Conservation (phyloP, 805 yeast genomes). For the Metschnikowia amazonensis region DNA sequence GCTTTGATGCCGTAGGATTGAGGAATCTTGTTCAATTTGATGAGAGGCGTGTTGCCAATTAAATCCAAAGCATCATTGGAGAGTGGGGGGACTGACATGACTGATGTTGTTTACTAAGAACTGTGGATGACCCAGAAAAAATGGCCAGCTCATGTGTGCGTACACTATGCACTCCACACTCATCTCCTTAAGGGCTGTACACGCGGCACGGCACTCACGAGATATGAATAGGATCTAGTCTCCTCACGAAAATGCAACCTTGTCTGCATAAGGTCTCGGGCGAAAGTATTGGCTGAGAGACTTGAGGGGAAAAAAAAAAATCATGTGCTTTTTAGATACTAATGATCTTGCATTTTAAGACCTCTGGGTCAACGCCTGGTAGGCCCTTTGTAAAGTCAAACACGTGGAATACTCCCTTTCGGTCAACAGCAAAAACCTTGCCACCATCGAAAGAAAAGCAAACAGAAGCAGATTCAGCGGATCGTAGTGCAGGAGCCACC, state of each 20-base stretch:
- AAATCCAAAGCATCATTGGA: slow-evolving; percentile 60
- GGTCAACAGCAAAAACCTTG: slow-evolving; percentile 66
- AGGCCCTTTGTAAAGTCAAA: slow-evolving; percentile 87
- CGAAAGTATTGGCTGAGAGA: too few relatives aligned
- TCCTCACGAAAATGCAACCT: too few relatives aligned
- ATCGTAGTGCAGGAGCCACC: slow-evolving; percentile 69
- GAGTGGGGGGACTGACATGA: slow-evolving; percentile 33
- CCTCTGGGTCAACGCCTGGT: slow-evolving; percentile 62
- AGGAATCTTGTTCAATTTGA: slow-evolving; percentile 71
- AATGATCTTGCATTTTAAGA: slow-evolving; percentile 62
- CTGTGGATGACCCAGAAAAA: slow-evolving; percentile 5
- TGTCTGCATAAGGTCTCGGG: too few relatives aligned
- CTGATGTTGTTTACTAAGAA: not conserved
- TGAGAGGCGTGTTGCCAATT: slow-evolving; percentile 83
- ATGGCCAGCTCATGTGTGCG: slow-evolving; percentile 2
- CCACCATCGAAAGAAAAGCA: slow-evolving; percentile 80
- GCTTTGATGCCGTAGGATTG: slow-evolving; percentile 74
- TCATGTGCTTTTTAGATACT: slow-evolving; percentile 18
- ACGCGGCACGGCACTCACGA: not conserved
- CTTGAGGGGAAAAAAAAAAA: too few relatives aligned
- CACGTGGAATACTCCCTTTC: slow-evolving; percentile 74
- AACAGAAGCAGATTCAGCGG: slow-evolving; percentile 74
- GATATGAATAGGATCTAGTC: too few relatives aligned
- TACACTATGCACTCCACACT: not conserved
- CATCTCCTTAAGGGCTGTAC: not conserved